A percentile compares a stretch with the other conserved stretches of the same genome.
phyloP scores from a whole-genome alignment of 108 stramenopile species.

The Parietichytrium sp. region DNA sequence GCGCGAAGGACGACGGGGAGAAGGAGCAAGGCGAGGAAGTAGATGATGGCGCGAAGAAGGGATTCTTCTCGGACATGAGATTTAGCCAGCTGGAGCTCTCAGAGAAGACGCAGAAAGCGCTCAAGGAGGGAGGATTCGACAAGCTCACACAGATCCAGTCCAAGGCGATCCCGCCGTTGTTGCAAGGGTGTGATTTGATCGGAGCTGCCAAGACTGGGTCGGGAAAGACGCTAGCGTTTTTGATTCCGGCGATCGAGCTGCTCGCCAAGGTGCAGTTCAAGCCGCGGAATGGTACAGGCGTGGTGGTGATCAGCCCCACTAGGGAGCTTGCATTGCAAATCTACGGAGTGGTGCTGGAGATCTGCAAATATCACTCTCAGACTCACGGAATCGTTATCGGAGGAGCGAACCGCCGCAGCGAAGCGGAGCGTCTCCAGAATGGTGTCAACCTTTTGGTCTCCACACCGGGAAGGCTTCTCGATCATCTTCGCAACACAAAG shows the following conservation, averaged over 20 bases:
- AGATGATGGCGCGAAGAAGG: not conserved
- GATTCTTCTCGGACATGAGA: constrained; percentile 52
- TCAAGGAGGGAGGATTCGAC: constrained; percentile 72
- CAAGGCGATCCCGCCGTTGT: constrained; percentile 84
- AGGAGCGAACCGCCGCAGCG: constrained; percentile 89
- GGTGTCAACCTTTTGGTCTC: constrained; percentile 95
- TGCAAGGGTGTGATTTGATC: constrained; percentile 90
- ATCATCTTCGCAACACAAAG: constrained; percentile 95
- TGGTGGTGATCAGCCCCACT: constrained; percentile 93
- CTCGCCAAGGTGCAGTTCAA: constrained; percentile 84
- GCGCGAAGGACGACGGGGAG: not conserved
- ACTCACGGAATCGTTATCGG: constrained; percentile 98
- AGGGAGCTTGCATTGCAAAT: constrained; percentile 96
- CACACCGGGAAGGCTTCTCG: constrained; percentile 93
- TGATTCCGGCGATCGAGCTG: constrained; percentile 88
- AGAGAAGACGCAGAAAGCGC: constrained; percentile 74
- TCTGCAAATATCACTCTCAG: constrained; percentile 74
- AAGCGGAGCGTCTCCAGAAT: constrained; percentile 90
- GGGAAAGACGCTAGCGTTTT: constrained; percentile 96
- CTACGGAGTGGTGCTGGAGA: constrained; percentile 93
- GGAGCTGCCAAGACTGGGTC: constrained; percentile 96
- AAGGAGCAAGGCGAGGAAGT: not conserved
- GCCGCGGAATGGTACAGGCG: constrained; percentile 87
- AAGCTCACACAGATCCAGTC: constrained; percentile 94
- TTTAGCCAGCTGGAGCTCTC: constrained; percentile 86